Conservation (phyloP, 78 protist species). For the Anaeramoeba ignava region DNA sequence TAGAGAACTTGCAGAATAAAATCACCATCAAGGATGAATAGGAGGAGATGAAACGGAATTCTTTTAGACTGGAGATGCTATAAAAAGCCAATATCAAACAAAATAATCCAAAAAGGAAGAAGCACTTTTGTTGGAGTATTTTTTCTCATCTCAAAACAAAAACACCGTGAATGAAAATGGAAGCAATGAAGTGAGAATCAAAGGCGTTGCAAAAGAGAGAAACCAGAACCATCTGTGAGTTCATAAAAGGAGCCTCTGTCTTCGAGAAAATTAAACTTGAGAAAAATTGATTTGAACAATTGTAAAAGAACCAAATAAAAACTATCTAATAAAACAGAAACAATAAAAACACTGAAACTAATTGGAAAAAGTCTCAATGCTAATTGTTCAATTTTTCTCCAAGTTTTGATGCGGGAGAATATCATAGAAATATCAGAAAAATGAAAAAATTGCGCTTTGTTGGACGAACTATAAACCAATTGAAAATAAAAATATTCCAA, state of each 20-base stretch:
- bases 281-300: background rate
- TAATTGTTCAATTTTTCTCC: too few species aligned
- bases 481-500: too few species aligned
- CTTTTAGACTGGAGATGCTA: too few species aligned
- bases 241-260: background rate
- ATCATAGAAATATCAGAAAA: background rate
- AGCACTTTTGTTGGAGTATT: too few species aligned
- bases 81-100: too few species aligned
- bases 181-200: background rate
- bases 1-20: too few species aligned
- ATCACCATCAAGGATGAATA: too few species aligned
- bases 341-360: background rate
- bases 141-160: too few species aligned
- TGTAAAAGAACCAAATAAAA: background rate
- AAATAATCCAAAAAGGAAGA: too few species aligned
- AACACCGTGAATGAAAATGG: background rate
- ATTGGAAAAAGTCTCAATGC: background rate
- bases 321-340: background rate
- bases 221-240: conserved; percentile 6
- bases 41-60: too few species aligned
- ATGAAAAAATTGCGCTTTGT: background rate
- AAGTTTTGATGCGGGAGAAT: conserved; percentile 4
- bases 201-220: background rate
- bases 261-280: conserved; percentile 5
- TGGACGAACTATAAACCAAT: too few species aligned